Percentiles rank a stretch among this genome's conserved stretches.
These are phyloP conservation scores for Saccharomycopsis microspora DNA, from an alignment of 805 yeast genomes.

Conservation along the genomic window DNA sequence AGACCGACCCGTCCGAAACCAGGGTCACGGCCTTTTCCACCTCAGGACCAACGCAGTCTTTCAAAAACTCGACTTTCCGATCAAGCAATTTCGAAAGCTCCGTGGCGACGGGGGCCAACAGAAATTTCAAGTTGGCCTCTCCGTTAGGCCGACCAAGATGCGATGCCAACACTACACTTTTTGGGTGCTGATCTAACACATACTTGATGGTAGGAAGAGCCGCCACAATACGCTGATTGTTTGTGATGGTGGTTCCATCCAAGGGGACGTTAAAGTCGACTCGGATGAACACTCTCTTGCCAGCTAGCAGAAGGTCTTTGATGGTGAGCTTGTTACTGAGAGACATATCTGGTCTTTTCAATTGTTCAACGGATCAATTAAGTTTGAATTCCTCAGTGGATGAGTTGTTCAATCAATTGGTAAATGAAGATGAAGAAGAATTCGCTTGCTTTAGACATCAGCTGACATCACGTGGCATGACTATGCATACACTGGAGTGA, in stretches of 20 bases:
- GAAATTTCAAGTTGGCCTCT: constrained; percentile 72
- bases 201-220: constrained; percentile 97
- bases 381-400: not conserved
- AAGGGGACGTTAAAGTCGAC: constrained; percentile 94
- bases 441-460: too few species aligned
- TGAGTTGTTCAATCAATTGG: not conserved
- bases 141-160: constrained; percentile 99
- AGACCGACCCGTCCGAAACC: constrained; percentile 70
- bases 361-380: too few species aligned
- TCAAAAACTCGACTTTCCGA: constrained; percentile 65
- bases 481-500: too few species aligned
- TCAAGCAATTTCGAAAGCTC: constrained; percentile 71
- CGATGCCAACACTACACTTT: constrained; percentile 85
- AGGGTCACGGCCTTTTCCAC: constrained; percentile 70
- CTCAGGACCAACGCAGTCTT: constrained; percentile 87
- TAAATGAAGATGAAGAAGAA: not conserved
- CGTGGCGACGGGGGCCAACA: constrained; percentile 84
- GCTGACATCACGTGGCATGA: too few species aligned
- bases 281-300: constrained; percentile 96
- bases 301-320: constrained; percentile 75
- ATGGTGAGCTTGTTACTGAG: constrained; percentile 88
- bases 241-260: constrained; percentile 94
- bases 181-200: constrained; percentile 85
- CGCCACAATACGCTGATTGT: constrained; percentile 99
- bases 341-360: constrained; percentile 46